Percentiles rank a stretch among this genome's conserved stretches.
Evolutionary conservation across 2,329 filamentous ascomycete species (phyloP).

Genomic region (Aurifilum marmelostoma): DNA sequence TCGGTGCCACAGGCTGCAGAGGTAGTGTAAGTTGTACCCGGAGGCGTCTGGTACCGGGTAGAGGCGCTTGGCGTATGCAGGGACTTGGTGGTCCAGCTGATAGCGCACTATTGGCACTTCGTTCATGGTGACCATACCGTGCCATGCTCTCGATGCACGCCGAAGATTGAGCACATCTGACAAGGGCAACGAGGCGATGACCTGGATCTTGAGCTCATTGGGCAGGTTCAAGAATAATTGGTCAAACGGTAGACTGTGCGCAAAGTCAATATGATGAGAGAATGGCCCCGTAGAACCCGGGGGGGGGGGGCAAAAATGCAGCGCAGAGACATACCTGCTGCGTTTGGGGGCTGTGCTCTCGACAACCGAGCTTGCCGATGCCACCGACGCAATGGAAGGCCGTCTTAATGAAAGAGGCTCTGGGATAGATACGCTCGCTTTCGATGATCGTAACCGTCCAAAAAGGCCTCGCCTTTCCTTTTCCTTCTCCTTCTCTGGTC

Average conservation of each 20-base stretch:
- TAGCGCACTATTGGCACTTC: conserved; percentile 64
- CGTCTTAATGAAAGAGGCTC: conserved; percentile 24
- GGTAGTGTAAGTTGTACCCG: conserved; percentile 60
- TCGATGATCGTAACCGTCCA: conserved; percentile 25
- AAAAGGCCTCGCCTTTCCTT: conserved; percentile 28
- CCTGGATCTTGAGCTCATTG: conserved; percentile 65
- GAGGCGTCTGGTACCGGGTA: conserved; percentile 57
- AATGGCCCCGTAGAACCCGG: conserved; percentile 9
- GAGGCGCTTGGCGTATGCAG: conserved; percentile 61
- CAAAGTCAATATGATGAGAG: conserved; percentile 4
- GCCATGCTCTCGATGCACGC: conserved; percentile 61
- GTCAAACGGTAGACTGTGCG: conserved; percentile 50
- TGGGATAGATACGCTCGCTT: conserved; percentile 16
- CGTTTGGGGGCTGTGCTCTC: conserved; percentile 26
- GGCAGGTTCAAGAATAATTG: conserved; percentile 62
- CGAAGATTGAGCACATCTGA: conserved; percentile 64
- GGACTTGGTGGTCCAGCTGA: conserved; percentile 62
- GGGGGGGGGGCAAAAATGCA: neutral
- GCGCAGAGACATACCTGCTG: conserved; percentile 39
- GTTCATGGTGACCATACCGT: conserved; percentile 62
- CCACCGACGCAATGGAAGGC: conserved; percentile 23
- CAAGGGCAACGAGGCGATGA: conserved; percentile 62
- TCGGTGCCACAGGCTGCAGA: conserved; percentile 68
- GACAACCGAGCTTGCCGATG: conserved; percentile 29
- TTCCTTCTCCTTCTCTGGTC: conserved; percentile 33